phyloP scores from a whole-genome alignment of 306 rosid genomes.

The Medicago lupulina region DNA sequence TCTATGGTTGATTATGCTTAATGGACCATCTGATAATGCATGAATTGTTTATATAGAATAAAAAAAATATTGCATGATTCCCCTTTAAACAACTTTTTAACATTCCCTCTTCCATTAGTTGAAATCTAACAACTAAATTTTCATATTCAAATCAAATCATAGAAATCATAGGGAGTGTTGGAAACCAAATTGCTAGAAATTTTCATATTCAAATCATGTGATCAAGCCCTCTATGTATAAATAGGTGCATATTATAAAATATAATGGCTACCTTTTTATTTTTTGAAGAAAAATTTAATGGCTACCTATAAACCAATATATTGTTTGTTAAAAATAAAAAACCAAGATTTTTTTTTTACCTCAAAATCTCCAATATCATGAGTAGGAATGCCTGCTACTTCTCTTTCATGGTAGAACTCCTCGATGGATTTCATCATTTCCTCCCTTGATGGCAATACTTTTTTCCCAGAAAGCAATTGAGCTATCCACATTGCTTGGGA shows the following conservation, averaged over 20 bases:
- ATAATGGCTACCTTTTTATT: no score
- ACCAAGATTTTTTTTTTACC: slow-evolving; percentile 61
- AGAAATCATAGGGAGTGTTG: not conserved
- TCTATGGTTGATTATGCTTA: not conserved
- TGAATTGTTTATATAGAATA: no score
- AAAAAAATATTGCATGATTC: no score
- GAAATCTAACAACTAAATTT: not conserved
- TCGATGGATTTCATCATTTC: slow-evolving; percentile 90
- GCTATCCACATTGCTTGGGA: slow-evolving; percentile 99
- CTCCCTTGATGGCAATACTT: slow-evolving; percentile 77
- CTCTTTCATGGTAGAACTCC: slow-evolving; percentile 79
- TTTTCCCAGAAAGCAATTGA: slow-evolving; percentile 86
- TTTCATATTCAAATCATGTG: not conserved
- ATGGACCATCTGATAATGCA: not conserved
- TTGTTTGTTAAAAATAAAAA: no score
- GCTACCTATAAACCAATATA: no score
- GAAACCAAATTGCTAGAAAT: not conserved
- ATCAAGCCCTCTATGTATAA: no score
- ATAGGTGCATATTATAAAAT: no score
- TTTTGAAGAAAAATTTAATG: no score
- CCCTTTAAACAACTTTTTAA: not conserved
- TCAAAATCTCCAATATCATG: slow-evolving; percentile 81
- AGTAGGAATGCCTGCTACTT: slow-evolving; percentile 78
- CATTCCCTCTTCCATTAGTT: not conserved
- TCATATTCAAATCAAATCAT: not conserved